A percentile compares a stretch with the other conserved stretches of the same genome.
phyloP scores from a whole-genome alignment of 371 early-diverging fungal genomes.

The Syncephalastrum contaminatum region DNA sequence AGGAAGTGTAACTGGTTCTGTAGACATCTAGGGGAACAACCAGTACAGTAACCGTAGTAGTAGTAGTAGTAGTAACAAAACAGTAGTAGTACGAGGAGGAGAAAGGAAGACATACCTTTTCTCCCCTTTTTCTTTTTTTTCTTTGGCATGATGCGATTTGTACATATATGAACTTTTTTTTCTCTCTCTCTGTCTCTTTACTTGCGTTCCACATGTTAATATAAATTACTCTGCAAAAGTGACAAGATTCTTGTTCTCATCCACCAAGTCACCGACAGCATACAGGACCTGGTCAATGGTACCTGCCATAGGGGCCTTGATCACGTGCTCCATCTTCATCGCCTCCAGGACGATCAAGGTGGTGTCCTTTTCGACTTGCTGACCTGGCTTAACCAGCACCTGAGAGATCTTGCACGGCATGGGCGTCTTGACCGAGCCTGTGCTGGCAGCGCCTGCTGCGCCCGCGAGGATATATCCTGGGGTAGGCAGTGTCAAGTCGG shows the following conservation, averaged over 20 bases:
- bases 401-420: constrained; percentile 97
- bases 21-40: too few relatives aligned
- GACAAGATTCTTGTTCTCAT: constrained; percentile 81
- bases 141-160: too few relatives aligned
- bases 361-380: constrained; percentile 81
- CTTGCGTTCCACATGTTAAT: background rate
- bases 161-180: too few relatives aligned
- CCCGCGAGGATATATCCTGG: constrained; percentile 56
- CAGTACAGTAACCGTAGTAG: too few relatives aligned
- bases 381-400: constrained; percentile 79
- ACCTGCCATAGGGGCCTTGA: constrained; percentile 83
- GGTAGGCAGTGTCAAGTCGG: constrained; percentile 60
- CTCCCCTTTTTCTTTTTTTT: background rate
- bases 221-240: constrained; percentile 54
- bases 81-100: too few relatives aligned
- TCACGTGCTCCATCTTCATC: constrained; percentile 98
- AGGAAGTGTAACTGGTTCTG: constrained; percentile 13
- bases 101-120: too few relatives aligned
- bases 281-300: constrained; percentile 73
- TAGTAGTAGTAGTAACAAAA: too few relatives aligned
- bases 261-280: constrained; percentile 86
- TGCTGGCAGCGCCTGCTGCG: constrained; percentile 46
- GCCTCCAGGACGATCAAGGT: constrained; percentile 90
- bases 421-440: constrained; percentile 82
- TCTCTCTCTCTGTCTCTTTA: too few relatives aligned